Evolutionary conservation across 371 early-diverging fungal species (phyloP).

Genomic region (Chytridium lagenaria): DNA sequence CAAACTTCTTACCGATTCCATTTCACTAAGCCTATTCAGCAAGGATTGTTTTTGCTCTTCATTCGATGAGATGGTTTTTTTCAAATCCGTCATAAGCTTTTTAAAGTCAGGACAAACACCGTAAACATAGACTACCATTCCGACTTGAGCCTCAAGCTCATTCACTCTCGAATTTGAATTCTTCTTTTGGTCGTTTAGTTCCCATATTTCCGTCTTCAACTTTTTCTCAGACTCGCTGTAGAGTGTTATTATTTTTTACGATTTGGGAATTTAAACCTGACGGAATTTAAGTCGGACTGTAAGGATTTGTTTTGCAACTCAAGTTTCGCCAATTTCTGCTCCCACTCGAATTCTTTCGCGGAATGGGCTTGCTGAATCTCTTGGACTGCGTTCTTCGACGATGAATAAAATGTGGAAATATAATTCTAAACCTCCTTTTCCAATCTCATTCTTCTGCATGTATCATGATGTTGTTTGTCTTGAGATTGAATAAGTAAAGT

Average conservation of each 20-base stretch:
- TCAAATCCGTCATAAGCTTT: too few relatives aligned
- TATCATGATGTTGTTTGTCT: conserved; percentile 44
- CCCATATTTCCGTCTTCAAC: conserved; percentile 42
- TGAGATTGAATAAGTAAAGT: conserved; percentile 34
- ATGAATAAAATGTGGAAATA: not conserved
- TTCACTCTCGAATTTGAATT: not conserved
- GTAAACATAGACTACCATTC: not conserved
- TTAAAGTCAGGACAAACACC: too few relatives aligned
- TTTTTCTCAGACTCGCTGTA: conserved; percentile 35
- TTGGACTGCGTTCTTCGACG: not conserved
- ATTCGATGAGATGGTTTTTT: not conserved
- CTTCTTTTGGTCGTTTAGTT: conserved; percentile 35
- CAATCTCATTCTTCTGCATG: conserved; percentile 32
- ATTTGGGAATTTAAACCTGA: not conserved
- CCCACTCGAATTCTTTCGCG: not conserved
- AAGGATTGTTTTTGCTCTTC: not conserved
- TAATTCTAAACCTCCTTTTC: conserved; percentile 42
- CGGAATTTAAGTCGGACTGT: not conserved
- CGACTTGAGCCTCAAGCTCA: not conserved
- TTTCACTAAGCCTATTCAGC: not conserved
- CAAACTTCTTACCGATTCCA: not conserved
- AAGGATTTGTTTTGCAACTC: not conserved
- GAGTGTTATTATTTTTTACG: not conserved
- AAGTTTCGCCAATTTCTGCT: not conserved
- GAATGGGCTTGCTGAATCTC: not conserved